Evolutionary conservation across 73 alveolate species (phyloP), one percentile per base, ranked within the genome.

Genomic region (Tetrahymena malaccensis): DNA sequence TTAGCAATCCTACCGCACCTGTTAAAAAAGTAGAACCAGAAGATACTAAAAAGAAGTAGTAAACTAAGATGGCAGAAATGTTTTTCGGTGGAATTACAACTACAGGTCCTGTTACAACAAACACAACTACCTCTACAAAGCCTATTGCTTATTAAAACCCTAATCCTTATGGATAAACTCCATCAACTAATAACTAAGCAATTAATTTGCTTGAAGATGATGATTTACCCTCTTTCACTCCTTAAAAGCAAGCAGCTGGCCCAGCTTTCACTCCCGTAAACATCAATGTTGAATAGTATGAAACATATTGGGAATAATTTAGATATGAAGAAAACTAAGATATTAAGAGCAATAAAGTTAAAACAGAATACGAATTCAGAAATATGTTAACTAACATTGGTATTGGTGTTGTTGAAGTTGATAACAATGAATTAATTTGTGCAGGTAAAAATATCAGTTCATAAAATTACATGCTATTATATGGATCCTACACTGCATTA

Each of bases 361-460:
- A 85, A 89, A 70, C 94, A 4, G 97, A 89, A 95, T 34, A 89
- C 17, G 97, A 95, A 85, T 95, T 85, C 70, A 85, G 55, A 89
- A 95, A 93, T 19, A 89, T 95, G 97, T 37, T 95, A 37, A 35
- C 34, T 38, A 19, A 34, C 19, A 57, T 95, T 50, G 94, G 94
- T 44, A 85, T 95, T 50, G 94, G 94, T 85, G 97, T 95, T 17
- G 94, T 95, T 34, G 97, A 95, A 85, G 94, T 95, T 0, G 94
- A 84, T 35, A 94, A 93, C 17, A 35, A 95, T 27, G 97, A 95
- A 85, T 85, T 95, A 34, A 95, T 95, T 34, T 50, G 95, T 50
- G 97, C 97, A 16, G 97, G 97, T 89, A 94, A 89, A 13, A 95
- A 95, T 89, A 94, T 93, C 50, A 85, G 84, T 34, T 85, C 35